A percentile compares a stretch with the other conserved stretches of the same genome.
Evolutionary conservation across 139 green algal genomes (phyloP).

Genomic region (Picochlorum sp.): DNA sequence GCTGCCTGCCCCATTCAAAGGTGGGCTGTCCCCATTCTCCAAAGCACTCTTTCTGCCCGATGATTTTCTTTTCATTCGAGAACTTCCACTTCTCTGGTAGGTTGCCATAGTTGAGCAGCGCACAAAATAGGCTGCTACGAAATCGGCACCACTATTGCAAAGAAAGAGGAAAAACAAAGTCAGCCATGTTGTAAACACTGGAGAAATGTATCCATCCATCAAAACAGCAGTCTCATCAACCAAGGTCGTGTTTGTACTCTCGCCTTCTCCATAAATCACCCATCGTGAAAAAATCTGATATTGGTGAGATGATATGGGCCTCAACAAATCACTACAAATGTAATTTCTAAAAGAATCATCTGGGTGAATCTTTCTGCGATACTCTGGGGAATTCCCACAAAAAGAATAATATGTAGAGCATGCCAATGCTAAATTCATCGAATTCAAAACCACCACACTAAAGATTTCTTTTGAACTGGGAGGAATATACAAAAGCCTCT

Average conservation of each 20-base stretch:
- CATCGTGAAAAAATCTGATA: slow-evolving; percentile 59
- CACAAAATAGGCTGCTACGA: not conserved
- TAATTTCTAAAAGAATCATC: slow-evolving; percentile 9
- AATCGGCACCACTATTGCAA: slow-evolving; percentile 20
- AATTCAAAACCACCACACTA: slow-evolving; percentile 57
- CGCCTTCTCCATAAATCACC: slow-evolving; percentile 60
- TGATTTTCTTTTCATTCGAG: too few relatives aligned
- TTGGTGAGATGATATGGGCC: slow-evolving; percentile 44
- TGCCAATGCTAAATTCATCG: slow-evolving; percentile 20
- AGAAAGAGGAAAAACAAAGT: slow-evolving; percentile 70
- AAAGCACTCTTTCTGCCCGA: not conserved
- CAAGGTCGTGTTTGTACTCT: too few relatives aligned
- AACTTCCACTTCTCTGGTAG: too few relatives aligned
- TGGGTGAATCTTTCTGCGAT: not conserved
- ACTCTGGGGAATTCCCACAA: slow-evolving; percentile 51
- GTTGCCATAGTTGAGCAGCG: not conserved
- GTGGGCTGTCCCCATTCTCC: not conserved
- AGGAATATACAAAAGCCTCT: slow-evolving; percentile 18
- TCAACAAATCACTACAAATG: slow-evolving; percentile 64
- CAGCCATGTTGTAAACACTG: slow-evolving; percentile 74
- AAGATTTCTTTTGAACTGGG: slow-evolving; percentile 21
- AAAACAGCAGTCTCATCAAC: not conserved
- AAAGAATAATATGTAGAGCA: slow-evolving; percentile 69
- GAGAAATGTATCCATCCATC: slow-evolving; percentile 37
- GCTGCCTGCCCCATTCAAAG: not conserved